These are phyloP conservation scores for Brassica carinata DNA, from an alignment of 345 rosid species.

Conservation along the genomic window DNA sequence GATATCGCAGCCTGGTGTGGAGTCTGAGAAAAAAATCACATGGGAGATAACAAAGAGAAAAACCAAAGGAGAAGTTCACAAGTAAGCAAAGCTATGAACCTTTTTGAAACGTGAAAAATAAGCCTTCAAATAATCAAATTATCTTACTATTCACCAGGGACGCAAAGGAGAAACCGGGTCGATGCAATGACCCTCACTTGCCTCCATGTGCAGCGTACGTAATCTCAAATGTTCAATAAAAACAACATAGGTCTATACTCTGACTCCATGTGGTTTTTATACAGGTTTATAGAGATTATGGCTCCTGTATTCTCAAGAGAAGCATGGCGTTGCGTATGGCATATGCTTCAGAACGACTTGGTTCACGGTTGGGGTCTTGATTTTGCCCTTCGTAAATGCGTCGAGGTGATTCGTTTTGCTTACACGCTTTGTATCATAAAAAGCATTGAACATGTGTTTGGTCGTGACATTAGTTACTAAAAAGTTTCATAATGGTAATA, in stretches of 20 bases:
- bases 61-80: slow-evolving; percentile 86
- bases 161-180: slow-evolving; percentile 79
- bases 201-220: slow-evolving; percentile 99
- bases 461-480: background rate
- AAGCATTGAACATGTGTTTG: background rate
- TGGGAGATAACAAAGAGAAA: slow-evolving; percentile 98
- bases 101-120: slow-evolving; percentile 1
- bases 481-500: background rate
- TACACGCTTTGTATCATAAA: background rate
- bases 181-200: slow-evolving; percentile 70
- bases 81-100: slow-evolving; percentile 49
- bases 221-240: background rate
- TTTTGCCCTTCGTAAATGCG: slow-evolving; percentile 85
- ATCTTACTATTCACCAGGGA: too few relatives aligned
- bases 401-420: slow-evolving; percentile 54
- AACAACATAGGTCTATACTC: background rate
- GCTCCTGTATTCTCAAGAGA: slow-evolving; percentile 95
- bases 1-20: slow-evolving; percentile 94
- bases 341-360: slow-evolving; percentile 97
- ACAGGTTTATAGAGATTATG: slow-evolving; percentile 97
- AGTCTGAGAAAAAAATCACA: slow-evolving; percentile 69
- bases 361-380: slow-evolving; percentile 99
- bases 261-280: background rate
- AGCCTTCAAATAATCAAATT: too few relatives aligned
- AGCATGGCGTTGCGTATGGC: slow-evolving; percentile 98